A percentile compares a stretch with the other conserved stretches of the same genome.
These are phyloP conservation scores for Stentor coeruleus DNA, from an alignment of 73 alveolate genomes.

Conservation along the genomic window DNA sequence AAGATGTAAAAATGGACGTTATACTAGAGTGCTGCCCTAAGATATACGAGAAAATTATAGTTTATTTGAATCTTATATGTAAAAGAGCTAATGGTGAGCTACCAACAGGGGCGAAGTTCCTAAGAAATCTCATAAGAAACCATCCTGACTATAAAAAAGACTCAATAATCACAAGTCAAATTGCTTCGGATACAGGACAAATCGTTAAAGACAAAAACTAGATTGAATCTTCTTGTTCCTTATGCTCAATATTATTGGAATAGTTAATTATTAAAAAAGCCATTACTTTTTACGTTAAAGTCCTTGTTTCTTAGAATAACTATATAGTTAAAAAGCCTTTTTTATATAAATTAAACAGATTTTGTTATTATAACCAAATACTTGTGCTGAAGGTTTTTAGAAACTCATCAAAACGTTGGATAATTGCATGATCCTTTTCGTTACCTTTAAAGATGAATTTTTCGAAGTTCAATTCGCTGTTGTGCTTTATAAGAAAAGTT, in stretches of 20 bases:
- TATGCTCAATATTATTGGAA: too few relatives aligned
- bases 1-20: constrained; percentile 80
- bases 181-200: constrained; percentile 69
- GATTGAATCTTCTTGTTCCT: too few relatives aligned
- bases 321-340: too few relatives aligned
- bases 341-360: too few relatives aligned
- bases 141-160: constrained; percentile 87
- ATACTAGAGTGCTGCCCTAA: constrained; percentile 38
- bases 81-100: constrained; percentile 79
- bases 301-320: too few relatives aligned
- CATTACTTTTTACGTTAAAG: too few relatives aligned
- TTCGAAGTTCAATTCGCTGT: background rate
- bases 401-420: background rate
- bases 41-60: constrained; percentile 32
- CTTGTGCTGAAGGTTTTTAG: background rate
- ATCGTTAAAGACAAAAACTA: too few relatives aligned
- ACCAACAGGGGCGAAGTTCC: constrained; percentile 84
- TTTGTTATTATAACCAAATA: too few relatives aligned
- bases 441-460: background rate
- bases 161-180: constrained; percentile 67
- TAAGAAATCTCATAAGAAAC: constrained; percentile 66
- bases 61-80: constrained; percentile 47
- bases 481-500: background rate
- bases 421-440: background rate
- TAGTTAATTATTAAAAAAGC: too few relatives aligned